A percentile compares a stretch with the other conserved stretches of the same genome.
phyloP scores from a whole-genome alignment of 495 filamentous ascomycete genomes.

The Neurospora sp. region DNA sequence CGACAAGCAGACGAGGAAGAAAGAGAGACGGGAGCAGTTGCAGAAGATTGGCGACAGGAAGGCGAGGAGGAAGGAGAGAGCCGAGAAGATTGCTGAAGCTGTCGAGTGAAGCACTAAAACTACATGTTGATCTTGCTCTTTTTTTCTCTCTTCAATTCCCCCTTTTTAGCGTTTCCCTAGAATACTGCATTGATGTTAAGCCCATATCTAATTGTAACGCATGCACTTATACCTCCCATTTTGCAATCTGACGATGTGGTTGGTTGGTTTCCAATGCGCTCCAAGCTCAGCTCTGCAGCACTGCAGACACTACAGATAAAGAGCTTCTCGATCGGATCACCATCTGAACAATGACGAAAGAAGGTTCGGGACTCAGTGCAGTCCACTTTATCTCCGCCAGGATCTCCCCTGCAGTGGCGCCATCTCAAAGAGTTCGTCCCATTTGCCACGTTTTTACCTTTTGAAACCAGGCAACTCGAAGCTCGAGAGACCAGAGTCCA shows the following conservation, averaged over 20 bases:
- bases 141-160: neutral
- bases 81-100: conserved; percentile 13
- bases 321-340: neutral
- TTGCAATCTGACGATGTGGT: neutral
- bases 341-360: neutral
- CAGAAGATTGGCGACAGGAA: conserved; percentile 15
- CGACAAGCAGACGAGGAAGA: conserved; percentile 40
- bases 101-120: neutral
- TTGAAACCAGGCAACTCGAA: neutral
- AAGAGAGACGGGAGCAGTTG: conserved; percentile 35
- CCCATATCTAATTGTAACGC: neutral
- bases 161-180: neutral
- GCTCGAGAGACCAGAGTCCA: neutral
- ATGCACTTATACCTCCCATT: neutral
- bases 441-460: neutral
- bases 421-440: neutral
- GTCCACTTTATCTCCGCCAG: neutral
- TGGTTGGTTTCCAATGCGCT: neutral
- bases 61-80: conserved; percentile 19
- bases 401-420: neutral
- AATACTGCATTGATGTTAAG: neutral
- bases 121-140: neutral
- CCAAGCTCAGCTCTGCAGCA: neutral
- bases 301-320: neutral
- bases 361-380: neutral